These are phyloP conservation scores for Pyrenopolyporus hunteri DNA, from an alignment of 495 filamentous ascomycete genomes.

Conservation along the genomic window DNA sequence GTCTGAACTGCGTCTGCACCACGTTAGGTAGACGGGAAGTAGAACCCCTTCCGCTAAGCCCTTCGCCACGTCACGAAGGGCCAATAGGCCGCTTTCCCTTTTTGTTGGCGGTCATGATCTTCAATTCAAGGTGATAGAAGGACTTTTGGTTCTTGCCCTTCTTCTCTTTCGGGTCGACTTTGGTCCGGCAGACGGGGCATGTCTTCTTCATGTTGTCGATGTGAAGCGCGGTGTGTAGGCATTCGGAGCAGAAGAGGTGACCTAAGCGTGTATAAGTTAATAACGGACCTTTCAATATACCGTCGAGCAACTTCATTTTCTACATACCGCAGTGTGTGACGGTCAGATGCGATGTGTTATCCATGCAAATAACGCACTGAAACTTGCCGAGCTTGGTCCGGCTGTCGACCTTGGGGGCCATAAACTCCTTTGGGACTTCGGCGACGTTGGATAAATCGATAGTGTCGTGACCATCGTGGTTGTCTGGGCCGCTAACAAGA, in stretches of 20 bases:
- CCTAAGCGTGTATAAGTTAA: conserved; percentile 53
- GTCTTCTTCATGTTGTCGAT: conserved; percentile 57
- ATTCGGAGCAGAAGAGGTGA: conserved; percentile 85
- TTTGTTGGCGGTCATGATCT: conserved; percentile 59
- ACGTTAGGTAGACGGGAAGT: conserved; percentile 13
- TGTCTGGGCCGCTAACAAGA: conserved; percentile 18
- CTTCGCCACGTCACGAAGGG: background rate
- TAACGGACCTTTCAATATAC: too few relatives aligned
- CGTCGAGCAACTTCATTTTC: too few relatives aligned
- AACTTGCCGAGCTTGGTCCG: conserved; percentile 61
- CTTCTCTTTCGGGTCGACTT: conserved; percentile 59
- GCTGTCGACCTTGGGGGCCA: conserved; percentile 57
- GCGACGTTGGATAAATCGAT: conserved; percentile 69
- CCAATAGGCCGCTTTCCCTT: conserved; percentile 50
- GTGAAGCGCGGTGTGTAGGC: conserved; percentile 75
- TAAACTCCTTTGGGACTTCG: conserved; percentile 54
- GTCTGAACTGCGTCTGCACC: conserved; percentile 32
- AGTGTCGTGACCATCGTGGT: conserved; percentile 51
- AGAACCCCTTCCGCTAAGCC: background rate
- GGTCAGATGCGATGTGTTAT: conserved; percentile 72
- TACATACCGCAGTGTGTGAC: conserved; percentile 86
- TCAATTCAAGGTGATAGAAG: conserved; percentile 65
- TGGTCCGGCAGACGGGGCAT: conserved; percentile 62
- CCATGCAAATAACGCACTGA: conserved; percentile 88
- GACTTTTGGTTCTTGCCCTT: conserved; percentile 50